These are phyloP conservation scores for Mucuna pruriens DNA, from an alignment of 306 rosid genomes.

Conservation along the genomic window DNA sequence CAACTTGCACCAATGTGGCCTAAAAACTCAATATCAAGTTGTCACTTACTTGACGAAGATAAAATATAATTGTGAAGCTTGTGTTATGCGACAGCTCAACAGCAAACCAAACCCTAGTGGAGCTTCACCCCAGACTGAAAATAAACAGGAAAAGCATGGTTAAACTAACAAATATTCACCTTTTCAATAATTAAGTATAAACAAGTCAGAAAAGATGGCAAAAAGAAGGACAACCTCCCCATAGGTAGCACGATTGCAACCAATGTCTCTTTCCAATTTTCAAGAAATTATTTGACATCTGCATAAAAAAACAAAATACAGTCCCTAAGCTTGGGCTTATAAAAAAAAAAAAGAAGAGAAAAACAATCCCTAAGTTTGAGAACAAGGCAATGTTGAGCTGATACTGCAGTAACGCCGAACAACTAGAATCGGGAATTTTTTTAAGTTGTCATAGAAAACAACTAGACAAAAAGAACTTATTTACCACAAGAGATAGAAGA, in stretches of 20 bases:
- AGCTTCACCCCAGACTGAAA: conserved; percentile 94
- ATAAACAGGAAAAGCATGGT: conserved; percentile 38
- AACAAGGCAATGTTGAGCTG: neutral
- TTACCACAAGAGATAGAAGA: conserved; percentile 80
- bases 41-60: conserved; percentile 83
- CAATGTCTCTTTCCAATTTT: conserved; percentile 64
- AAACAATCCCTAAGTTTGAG: neutral
- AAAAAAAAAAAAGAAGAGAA: no score
- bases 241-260: conserved; percentile 89
- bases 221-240: conserved; percentile 75
- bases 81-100: conserved; percentile 82
- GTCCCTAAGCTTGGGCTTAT: conserved; percentile 1
- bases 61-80: conserved; percentile 77
- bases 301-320: conserved; percentile 31
- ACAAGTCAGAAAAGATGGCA: conserved; percentile 17
- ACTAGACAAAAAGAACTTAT: conserved; percentile 16
- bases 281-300: conserved; percentile 66
- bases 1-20: conserved; percentile 8
- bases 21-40: conserved; percentile 21
- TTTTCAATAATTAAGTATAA: neutral
- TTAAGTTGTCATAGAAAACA: neutral
- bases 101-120: conserved; percentile 94
- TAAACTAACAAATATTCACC: conserved; percentile 24
- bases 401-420: neutral
- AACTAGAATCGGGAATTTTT: neutral